phyloP scores from a whole-genome alignment of 495 filamentous ascomycete species.

The Zalerion maritima region DNA sequence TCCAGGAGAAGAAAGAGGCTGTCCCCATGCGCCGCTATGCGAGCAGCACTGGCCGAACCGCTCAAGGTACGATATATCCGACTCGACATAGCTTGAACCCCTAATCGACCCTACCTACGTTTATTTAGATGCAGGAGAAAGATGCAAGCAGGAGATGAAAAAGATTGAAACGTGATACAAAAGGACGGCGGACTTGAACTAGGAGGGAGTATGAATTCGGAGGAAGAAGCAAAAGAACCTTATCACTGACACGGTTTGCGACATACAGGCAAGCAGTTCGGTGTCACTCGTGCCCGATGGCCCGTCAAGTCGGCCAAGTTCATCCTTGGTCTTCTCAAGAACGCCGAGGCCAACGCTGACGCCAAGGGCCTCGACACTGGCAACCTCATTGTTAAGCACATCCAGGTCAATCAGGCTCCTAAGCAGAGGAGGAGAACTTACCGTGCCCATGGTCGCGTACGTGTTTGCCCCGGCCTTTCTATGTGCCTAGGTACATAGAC shows the following conservation, averaged over 20 bases:
- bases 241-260: constrained; percentile 15
- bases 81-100: no score
- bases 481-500: constrained; percentile 2
- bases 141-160: no score
- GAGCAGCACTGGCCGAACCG: constrained; percentile 80
- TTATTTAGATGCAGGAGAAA: no score
- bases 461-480: constrained; percentile 24
- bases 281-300: constrained; percentile 95
- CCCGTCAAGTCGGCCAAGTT: constrained; percentile 97
- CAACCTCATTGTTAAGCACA: constrained; percentile 96
- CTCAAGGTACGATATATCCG: constrained; percentile 98
- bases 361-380: constrained; percentile 96
- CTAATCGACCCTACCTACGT: no score
- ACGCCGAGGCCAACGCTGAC: constrained; percentile 98
- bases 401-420: constrained; percentile 99
- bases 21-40: constrained; percentile 94
- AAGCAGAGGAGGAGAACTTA: constrained; percentile 97
- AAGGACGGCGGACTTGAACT: no score
- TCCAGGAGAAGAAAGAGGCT: constrained; percentile 85
- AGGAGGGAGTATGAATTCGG: constrained; percentile 3
- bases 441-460: constrained; percentile 98
- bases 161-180: no score
- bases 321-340: constrained; percentile 92
- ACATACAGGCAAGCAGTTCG: constrained; percentile 83
- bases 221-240: constrained; percentile 2